Percentiles rank a stretch among this genome's conserved stretches.
phyloP scores from a whole-genome alignment of 306 rosid species.

The Begonia fuchsioides region DNA sequence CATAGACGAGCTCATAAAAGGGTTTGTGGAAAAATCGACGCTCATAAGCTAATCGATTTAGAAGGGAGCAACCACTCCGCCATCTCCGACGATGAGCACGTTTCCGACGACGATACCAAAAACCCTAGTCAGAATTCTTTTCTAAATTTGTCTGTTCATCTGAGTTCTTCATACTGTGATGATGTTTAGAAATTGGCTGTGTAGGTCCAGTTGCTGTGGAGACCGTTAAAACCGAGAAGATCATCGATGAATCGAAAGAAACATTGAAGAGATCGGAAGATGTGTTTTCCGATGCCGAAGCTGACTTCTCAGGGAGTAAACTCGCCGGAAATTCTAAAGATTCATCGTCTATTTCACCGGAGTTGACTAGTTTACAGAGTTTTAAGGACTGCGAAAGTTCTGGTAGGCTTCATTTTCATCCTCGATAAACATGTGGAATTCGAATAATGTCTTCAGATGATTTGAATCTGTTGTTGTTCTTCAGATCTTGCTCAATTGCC shows the following conservation, averaged over 20 bases:
- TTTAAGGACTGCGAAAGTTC: slow-evolving; percentile 9
- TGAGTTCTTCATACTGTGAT: too few species aligned
- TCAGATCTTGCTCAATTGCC: not conserved
- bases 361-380: slow-evolving; percentile 13
- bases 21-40: slow-evolving; percentile 79
- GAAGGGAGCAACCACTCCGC: slow-evolving; percentile 20
- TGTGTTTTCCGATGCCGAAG: slow-evolving; percentile 55
- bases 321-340: slow-evolving; percentile 11
- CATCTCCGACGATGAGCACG: slow-evolving; percentile 45
- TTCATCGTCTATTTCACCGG: slow-evolving; percentile 15
- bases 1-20: slow-evolving; percentile 65
- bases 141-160: too few species aligned
- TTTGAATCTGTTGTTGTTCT: too few species aligned
- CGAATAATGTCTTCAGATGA: too few species aligned
- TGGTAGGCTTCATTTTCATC: slow-evolving; percentile 21
- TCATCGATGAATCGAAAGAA: slow-evolving; percentile 14
- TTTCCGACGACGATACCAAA: slow-evolving; percentile 36
- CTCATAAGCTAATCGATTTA: slow-evolving; percentile 27
- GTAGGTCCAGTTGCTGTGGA: slow-evolving; percentile 27
- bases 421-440: too few species aligned
- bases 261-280: slow-evolving; percentile 33
- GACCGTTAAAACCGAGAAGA: slow-evolving; percentile 18
- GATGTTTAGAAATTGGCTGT: slow-evolving; percentile 2
- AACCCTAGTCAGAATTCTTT: slow-evolving; percentile 23
- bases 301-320: slow-evolving; percentile 45